Evolutionary conservation across 202 grass and related monocot species (phyloP), one percentile per base, ranked within the genome.

Genomic region (Setaria italica): DNA sequence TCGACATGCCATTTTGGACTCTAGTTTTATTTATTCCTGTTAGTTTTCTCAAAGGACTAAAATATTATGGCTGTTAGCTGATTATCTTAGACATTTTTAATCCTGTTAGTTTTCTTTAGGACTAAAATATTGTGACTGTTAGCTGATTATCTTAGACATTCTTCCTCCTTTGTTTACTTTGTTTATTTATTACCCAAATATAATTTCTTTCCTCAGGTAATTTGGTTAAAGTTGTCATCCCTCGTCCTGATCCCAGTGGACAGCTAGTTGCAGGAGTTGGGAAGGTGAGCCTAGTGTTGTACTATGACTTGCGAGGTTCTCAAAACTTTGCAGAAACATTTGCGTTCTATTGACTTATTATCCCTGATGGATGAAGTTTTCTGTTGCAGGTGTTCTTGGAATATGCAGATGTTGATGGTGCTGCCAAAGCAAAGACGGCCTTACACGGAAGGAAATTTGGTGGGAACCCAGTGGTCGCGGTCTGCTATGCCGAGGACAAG

Each of bases 381-480:
- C 50, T 30, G 11, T 46, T 81, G 19, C 83, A 99, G 96, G 96
- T 99, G 48, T 95, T 92, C 86, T 85, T 99, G 80, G 96, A 99
- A 70, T 99, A 90, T 62, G 91, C 80, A 70, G 90, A 95, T 51
- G 80, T 90, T 0, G 96, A 99, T 51, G 96, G 93, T 1, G 85
- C 96, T 9, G 85, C 87, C 25, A 95, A 99, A 90, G 96, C 96
- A 39, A 92, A 94, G 87, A 86, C 89, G 0, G 93, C 85, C 12
- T 78, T 99, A 80, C 90, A 99, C 0, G 93, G 96, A 33, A 90
- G 96, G 70, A 95, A 94, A 72, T 99, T 99, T 7, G 93, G 96
- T 42, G 96, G 93, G 8, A 99, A 91, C 53, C 86, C 87, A 54
- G 96, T 99, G 37, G 90, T 92, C 12, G 96, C 93, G 1, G 87